Percentiles rank a stretch among this genome's conserved stretches.
Conservation (phyloP, 2,329 filamentous ascomycete species). For the Aspergillus ochraceus region DNA sequence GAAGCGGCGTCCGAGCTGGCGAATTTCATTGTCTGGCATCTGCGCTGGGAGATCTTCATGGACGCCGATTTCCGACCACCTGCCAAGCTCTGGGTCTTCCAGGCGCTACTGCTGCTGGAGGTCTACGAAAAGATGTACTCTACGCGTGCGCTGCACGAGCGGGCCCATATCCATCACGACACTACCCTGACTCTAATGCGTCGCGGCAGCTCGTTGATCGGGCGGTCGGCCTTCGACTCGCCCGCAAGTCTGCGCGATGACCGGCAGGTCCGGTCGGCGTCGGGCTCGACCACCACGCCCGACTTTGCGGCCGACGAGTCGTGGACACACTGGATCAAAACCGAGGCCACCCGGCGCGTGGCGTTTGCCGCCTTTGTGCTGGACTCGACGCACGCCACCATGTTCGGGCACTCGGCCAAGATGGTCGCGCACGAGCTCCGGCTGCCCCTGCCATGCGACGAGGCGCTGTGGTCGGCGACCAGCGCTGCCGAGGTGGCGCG, state of each 20-base stretch:
- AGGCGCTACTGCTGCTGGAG: conserved; percentile 83
- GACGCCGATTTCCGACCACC: conserved; percentile 86
- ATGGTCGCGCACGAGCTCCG: conserved; percentile 98
- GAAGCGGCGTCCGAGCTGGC: conserved; percentile 78
- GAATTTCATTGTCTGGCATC: conserved; percentile 86
- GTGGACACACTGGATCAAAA: conserved; percentile 96
- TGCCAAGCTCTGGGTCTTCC: conserved; percentile 94
- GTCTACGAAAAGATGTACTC: conserved; percentile 98
- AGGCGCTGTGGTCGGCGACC: conserved; percentile 86
- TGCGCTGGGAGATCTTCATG: conserved; percentile 96
- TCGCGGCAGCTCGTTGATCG: conserved; percentile 85
- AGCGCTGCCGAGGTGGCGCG: conserved; percentile 83
- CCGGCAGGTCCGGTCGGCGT: conserved; percentile 42
- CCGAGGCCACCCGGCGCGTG: conserved; percentile 83
- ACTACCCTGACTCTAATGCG: conserved; percentile 96
- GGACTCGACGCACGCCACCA: conserved; percentile 93
- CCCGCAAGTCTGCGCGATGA: conserved; percentile 72
- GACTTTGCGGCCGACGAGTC: conserved; percentile 76
- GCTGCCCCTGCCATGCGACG: conserved; percentile 86
- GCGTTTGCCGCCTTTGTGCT: conserved; percentile 94
- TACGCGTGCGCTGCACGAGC: conserved; percentile 84
- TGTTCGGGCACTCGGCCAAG: conserved; percentile 95
- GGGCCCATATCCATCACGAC: conserved; percentile 94
- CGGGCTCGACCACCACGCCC: conserved; percentile 49
- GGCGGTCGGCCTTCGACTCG: conserved; percentile 79